Percentiles rank a stretch among this genome's conserved stretches.
Evolutionary conservation across 2,329 filamentous ascomycete species (phyloP).

Genomic region (Hymenoscyphus salicellus): DNA sequence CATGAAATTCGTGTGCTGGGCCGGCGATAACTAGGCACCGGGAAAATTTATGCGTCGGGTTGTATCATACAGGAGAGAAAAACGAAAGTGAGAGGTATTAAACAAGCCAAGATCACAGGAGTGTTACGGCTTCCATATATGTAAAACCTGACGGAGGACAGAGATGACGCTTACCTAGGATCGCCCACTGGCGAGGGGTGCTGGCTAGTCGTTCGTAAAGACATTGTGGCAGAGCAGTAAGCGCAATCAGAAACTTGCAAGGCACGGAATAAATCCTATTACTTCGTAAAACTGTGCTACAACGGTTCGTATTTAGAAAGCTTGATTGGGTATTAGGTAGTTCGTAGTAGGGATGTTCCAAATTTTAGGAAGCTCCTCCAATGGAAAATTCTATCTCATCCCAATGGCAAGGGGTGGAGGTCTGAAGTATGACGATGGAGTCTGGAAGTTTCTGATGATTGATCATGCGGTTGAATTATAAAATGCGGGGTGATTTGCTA

Average conservation of each 20-base stretch:
- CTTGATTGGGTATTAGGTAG: neutral
- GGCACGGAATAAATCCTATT: neutral
- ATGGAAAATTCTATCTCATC: neutral
- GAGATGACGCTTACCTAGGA: neutral
- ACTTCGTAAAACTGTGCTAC: neutral
- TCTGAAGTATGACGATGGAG: neutral
- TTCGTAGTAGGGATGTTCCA: neutral
- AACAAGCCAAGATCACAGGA: neutral
- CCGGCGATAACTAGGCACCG: neutral
- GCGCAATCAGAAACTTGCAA: neutral
- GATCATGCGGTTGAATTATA: no score
- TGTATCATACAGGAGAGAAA: neutral
- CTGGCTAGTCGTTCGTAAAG: neutral
- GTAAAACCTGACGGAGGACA: neutral
- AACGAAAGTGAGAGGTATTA: slow-evolving; percentile 7
- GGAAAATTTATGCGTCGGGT: neutral
- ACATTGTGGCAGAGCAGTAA: neutral
- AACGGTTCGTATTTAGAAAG: neutral
- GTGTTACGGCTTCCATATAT: neutral
- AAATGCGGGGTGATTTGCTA: no score
- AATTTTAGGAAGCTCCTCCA: neutral
- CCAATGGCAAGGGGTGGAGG: neutral
- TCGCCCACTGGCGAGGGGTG: neutral
- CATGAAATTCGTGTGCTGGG: neutral
- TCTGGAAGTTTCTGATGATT: no score